Conservation (phyloP, 495 filamentous ascomycete genomes). For the Peziza echinospora region DNA sequence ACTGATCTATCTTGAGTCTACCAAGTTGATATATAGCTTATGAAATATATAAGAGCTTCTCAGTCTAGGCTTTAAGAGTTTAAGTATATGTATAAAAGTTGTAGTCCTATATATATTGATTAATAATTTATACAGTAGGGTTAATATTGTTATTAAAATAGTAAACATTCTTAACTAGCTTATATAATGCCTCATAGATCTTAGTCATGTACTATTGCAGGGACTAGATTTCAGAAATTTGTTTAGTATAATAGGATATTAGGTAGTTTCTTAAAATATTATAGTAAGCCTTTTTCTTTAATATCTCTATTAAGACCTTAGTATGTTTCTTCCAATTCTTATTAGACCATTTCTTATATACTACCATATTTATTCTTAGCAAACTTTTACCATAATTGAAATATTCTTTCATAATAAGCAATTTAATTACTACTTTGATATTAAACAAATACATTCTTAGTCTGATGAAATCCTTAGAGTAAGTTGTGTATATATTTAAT, state of each 20-base stretch:
- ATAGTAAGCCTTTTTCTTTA: background rate
- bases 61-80: background rate
- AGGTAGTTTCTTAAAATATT: background rate
- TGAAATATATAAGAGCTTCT: too few species aligned
- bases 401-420: too few species aligned
- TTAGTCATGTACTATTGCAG: background rate
- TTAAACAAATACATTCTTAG: slow-evolving; percentile 1
- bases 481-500: too few species aligned
- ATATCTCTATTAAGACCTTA: background rate
- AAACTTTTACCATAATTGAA: too few species aligned
- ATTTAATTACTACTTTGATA: too few species aligned
- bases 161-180: background rate
- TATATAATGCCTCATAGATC: background rate
- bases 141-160: background rate
- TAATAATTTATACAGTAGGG: background rate
- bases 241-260: background rate
- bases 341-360: too few species aligned
- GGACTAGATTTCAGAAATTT: background rate
- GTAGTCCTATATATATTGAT: background rate
- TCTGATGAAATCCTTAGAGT: too few species aligned
- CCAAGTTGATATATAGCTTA: too few species aligned
- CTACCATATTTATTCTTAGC: too few species aligned
- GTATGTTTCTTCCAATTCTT: too few species aligned
- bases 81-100: background rate
- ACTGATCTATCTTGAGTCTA: too few species aligned